Evolutionary conservation across 2,329 filamentous ascomycete species (phyloP).

Genomic region (Sordariomycetes sp.): DNA sequence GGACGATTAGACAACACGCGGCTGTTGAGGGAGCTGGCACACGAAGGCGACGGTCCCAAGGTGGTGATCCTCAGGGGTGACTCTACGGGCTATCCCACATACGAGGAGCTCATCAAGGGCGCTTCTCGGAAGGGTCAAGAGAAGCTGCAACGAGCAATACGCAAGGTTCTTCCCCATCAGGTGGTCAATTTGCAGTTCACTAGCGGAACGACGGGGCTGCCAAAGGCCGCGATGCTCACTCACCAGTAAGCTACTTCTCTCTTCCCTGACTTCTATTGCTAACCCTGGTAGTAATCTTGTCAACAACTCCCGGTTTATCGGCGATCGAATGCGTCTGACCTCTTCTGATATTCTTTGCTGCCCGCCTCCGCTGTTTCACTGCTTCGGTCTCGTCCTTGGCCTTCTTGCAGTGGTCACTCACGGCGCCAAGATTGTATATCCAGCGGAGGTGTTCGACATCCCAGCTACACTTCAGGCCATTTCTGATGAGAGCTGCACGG

Average conservation of each 20-base stretch:
- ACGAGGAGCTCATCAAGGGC: constrained; percentile 45
- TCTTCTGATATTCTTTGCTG: constrained; percentile 65
- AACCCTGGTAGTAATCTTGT: constrained; percentile 38
- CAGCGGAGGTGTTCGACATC: constrained; percentile 65
- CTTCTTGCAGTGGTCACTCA: constrained; percentile 65
- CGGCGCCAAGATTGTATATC: constrained; percentile 68
- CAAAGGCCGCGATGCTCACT: constrained; percentile 68
- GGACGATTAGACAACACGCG: constrained; percentile 54
- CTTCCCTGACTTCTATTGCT: neutral
- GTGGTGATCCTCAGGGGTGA: constrained; percentile 54
- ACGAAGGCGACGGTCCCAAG: constrained; percentile 31
- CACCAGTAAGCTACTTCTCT: constrained; percentile 43
- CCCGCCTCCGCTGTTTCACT: constrained; percentile 78
- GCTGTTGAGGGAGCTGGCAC: constrained; percentile 45
- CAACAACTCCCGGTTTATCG: constrained; percentile 62
- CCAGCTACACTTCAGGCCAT: constrained; percentile 57
- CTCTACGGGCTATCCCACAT: constrained; percentile 44
- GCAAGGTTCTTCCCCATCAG: constrained; percentile 51
- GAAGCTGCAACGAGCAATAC: constrained; percentile 41
- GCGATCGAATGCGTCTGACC: constrained; percentile 64
- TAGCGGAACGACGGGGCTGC: constrained; percentile 63
- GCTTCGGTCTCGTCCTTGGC: constrained; percentile 72
- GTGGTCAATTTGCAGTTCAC: constrained; percentile 71
- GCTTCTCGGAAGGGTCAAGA: constrained; percentile 39
- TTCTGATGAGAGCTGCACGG: constrained; percentile 59